Evolutionary conservation across 768 basidiomycete species (phyloP), one percentile per base, ranked within the genome.

Genomic region (Pleurotus sapidus): DNA sequence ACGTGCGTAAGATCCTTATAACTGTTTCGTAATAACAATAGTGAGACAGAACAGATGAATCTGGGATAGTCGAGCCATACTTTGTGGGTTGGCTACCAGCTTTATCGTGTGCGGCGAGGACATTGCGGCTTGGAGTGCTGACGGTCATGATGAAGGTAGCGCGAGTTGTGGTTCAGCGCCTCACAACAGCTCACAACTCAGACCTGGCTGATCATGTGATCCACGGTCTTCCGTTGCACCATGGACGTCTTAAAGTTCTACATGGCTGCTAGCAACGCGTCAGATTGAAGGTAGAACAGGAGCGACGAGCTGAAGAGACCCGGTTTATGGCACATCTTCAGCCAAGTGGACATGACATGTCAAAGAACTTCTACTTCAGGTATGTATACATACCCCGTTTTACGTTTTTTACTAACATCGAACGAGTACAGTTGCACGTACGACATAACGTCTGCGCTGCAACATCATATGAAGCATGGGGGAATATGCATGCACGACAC

Each of bases 321-420:
- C 85, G 93, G 7, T 78, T 95, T 30, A 84, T 95, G 76, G 88
- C 86, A 59, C 83, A 84, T 91, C 7, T 99, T 98, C 77, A 95
- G 94, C 68, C 93, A 95, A 70, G 95, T 98, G 1, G 96, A 99
- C 66, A 85, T 98, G 81, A 99, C 66, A 85, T 98, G 81, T 88
- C 90, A n/a, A 98, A 98, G 75, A 98, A 98, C 74, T 98, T 98
- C 69, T 99, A 98, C 74, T 98, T 98, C 73, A 95, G 92, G 93
- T 93, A n/a, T n/a, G n/a, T n/a, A 34, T 34, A 61, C 37, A 67
- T 57, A 25, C 57, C 37, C 54, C 34, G 4, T 30, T 37, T 11
- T 39, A 3, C 45, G 15, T 56, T 42, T 25, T 25, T 17, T 40
- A 51, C 64, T 45, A 59, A 56, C 39, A 61, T 18, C 12, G 2